Evolutionary conservation across 352 stramenopile genomes (phyloP), one percentile per base, ranked within the genome.

Genomic region (Globisporangium okanoganense): DNA sequence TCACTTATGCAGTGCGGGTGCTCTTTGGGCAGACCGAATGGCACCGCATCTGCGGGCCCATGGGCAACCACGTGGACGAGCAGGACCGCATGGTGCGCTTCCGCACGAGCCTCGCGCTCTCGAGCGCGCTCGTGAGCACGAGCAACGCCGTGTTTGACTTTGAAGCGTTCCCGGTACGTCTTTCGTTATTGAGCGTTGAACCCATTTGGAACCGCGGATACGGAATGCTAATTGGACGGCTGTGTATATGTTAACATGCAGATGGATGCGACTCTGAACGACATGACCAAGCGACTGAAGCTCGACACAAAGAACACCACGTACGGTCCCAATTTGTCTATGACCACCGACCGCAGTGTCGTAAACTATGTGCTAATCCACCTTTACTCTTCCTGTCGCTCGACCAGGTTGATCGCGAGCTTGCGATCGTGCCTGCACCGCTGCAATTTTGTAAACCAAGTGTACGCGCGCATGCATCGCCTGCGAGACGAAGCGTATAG

Each of bases 141-240:
- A 91, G 85, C 66, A 87, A 92, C 40, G 78, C 82, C 3, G 79
- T 95, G 33, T 95, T 95, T 55, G 78, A 88, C 56, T 85, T 84
- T 59, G 76, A 92, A 58, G 63, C 71, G 16, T 93, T 95, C 40
- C 67, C 78, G 40, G 81, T 90, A 59, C 14, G 58, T 24, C 27
- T 41, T 33, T 55, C 3, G 12, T n/a, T 6, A 24, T 38, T 43
- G 36, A 43, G 36, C 13, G 40, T 43, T 29, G 24, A 4, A 14
- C 6, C 5, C 47, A 20, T 14, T n/a, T 47, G 35, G 25, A 40
- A 50, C 29, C 3, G 29, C 29, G 29, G 50, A 66, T 54, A 49
- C 68, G 29, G 3, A 54, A 22, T 29, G 4, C 9, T 57, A 18
- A 56, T 27, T 35, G 27, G 13, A n/a, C 62, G 24, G 20, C 20